Percentiles rank a stretch among this genome's conserved stretches.
Conservation (phyloP, 2,329 filamentous ascomycete species). For the Trichoderma sp. region DNA sequence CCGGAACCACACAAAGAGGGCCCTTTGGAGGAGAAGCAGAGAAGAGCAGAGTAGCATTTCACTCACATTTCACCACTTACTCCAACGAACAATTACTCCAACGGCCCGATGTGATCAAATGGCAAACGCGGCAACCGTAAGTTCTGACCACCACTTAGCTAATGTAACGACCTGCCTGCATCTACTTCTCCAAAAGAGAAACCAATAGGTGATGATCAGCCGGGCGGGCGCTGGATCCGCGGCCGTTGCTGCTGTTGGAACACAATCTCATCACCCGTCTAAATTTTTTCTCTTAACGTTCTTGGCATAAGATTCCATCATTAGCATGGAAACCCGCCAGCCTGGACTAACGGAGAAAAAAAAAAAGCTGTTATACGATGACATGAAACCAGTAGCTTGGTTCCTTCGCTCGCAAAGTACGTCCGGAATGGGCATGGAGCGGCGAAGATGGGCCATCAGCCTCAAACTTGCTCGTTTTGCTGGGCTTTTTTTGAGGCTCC, state of each 20-base stretch:
- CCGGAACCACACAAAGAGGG: not conserved
- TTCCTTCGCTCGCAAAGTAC: not conserved
- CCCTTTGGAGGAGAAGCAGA: not conserved
- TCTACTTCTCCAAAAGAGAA: not conserved
- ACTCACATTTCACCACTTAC: not conserved
- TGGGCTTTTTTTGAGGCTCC: not conserved
- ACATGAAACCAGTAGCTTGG: not conserved
- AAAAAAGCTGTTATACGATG: not conserved
- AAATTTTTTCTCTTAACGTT: not conserved
- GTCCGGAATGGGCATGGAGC: not conserved
- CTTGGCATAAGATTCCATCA: not conserved
- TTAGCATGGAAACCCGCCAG: not conserved
- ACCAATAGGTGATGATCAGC: not conserved
- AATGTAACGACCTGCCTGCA: too few relatives aligned
- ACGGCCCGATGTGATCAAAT: not conserved
- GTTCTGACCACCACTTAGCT: not conserved
- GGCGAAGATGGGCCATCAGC: not conserved
- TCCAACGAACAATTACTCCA: not conserved
- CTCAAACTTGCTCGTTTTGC: not conserved
- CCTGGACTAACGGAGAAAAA: not conserved
- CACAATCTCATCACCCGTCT: not conserved
- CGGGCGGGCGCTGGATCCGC: not conserved
- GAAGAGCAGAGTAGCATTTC: not conserved
- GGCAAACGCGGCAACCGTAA: not conserved
- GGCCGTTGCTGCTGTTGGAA: not conserved